phyloP scores from a whole-genome alignment of 2,329 filamentous ascomycete species.

The Teratosphaeria destructans region DNA sequence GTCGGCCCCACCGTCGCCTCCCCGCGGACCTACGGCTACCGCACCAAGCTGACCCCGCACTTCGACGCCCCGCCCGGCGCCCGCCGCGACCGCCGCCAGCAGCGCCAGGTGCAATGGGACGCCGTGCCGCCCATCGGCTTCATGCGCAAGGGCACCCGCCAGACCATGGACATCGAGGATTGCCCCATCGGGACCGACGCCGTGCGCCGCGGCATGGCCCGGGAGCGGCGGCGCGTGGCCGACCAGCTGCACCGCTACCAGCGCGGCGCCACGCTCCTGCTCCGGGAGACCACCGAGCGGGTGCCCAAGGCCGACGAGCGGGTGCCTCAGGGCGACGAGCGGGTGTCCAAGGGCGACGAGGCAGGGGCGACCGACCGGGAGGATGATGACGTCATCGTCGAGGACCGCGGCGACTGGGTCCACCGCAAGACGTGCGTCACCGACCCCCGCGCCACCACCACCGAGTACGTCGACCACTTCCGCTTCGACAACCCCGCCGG shows the following conservation, averaged over 20 bases:
- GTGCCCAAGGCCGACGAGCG: too few species aligned
- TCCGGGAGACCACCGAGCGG: conserved; percentile 74
- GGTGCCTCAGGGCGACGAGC: too few species aligned
- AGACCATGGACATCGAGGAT: conserved; percentile 88
- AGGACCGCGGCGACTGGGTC: conserved; percentile 50
- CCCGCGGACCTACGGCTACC: conserved; percentile 83
- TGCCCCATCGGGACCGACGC: conserved; percentile 89
- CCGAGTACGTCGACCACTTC: conserved; percentile 79
- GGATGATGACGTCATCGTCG: conserved; percentile 40
- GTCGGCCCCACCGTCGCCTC: conserved; percentile 81
- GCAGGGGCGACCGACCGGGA: conserved; percentile 17
- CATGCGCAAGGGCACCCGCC: conserved; percentile 70
- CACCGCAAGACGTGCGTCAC: conserved; percentile 86
- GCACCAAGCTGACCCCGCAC: conserved; percentile 94
- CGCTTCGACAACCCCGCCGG: conserved; percentile 85
- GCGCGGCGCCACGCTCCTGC: conserved; percentile 74
- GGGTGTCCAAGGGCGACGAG: conserved; percentile 38
- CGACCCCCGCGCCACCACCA: conserved; percentile 68
- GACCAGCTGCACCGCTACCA: conserved; percentile 61
- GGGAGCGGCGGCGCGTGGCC: conserved; percentile 66
- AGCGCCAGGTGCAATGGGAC: conserved; percentile 47
- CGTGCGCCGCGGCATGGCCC: conserved; percentile 66
- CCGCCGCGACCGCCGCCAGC: conserved; percentile 38
- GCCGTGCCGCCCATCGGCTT: conserved; percentile 76
- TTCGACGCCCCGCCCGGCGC: conserved; percentile 66